Base-by-base conservation (phyloP, 1,284 basidiomycete genomes). In the Cutaneotrichosporon dermatis region DNA sequence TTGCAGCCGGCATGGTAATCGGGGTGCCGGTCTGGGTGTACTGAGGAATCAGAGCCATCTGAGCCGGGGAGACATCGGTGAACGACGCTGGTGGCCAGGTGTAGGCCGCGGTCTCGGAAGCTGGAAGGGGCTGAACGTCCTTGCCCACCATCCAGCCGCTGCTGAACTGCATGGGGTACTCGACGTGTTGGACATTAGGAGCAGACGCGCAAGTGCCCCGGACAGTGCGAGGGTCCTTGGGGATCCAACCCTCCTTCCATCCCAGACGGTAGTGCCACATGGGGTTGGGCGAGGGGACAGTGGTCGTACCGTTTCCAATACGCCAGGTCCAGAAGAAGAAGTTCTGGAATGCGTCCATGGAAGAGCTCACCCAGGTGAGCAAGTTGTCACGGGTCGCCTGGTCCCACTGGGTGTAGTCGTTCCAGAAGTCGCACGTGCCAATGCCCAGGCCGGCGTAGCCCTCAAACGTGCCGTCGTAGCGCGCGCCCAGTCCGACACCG, bases 301-400 rank as follows among this genome's bases (percentile, higher is more conserved):
- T 40, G 15, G 25, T 15, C 15, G 71, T 75, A n/a, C 76, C 79
- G 65, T 77, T 77, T 67, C 80, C 80, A 51, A 84, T 84, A 79
- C 89, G 94, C 92, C 92, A 97, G 4, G 90, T 94, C 93, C 93
- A 96, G 84, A 94, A 95, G 83, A 94, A 94, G 80, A 84, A 95
- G 77, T 95, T 87, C 86, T 89, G 77, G 39, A 94, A 82, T 11
- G 91, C 88, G 75, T 92, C 90, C 91, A 94, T 93, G 53, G 71
- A 87, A 15, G 86, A 83, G 69, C 87, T 65, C 69, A 92, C 89
- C 36, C 45, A 64, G 59, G 84, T 74, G 69, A 80, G 79, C 62
- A 90, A 82, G 44, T 79, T 81, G 15, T 78, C 70, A 78, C 90
- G 92, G 73, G 82, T 86, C 3, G 76, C 69, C 34, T 77, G 65